These are phyloP conservation scores for Magnaporthiopsis incrustans DNA, from an alignment of 2,329 filamentous ascomycete species.

Conservation along the genomic window DNA sequence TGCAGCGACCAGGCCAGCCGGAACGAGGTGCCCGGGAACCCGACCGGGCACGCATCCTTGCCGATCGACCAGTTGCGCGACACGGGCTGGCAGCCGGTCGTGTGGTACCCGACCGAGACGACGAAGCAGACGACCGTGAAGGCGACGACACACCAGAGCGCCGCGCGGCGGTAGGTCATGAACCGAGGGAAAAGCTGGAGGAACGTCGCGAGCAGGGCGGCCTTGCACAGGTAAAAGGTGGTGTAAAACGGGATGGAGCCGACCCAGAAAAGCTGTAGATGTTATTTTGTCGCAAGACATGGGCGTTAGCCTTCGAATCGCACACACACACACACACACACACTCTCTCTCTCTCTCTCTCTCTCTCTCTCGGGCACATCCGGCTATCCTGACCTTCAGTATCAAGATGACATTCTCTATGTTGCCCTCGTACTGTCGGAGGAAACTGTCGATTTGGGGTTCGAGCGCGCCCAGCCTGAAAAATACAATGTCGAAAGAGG, in stretches of 20 bases:
- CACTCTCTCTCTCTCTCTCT: too few relatives aligned
- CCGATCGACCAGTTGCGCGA: not conserved
- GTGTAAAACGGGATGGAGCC: not conserved
- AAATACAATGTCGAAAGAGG: not conserved
- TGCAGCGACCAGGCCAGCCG: not conserved
- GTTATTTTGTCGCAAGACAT: not conserved
- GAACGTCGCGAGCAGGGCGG: not conserved
- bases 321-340: too few relatives aligned
- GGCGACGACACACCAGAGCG: not conserved
- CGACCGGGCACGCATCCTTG: not conserved
- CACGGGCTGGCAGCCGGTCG: not conserved
- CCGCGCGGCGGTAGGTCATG: not conserved
- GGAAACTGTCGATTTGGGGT: not conserved
- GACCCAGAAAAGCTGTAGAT: not conserved
- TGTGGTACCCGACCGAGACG: not conserved
- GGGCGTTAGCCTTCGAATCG: not conserved
- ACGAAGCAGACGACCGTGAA: not conserved
- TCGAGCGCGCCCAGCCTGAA: not conserved
- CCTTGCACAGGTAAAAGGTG: slow-evolving; percentile 1
- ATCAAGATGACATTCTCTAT: not conserved
- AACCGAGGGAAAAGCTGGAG: not conserved
- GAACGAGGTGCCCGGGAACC: not conserved
- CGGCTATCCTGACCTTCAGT: not conserved
- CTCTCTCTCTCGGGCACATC: too few relatives aligned
- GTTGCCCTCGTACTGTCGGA: not conserved